Evolutionary conservation across 2,329 filamentous ascomycete species (phyloP), one percentile per base, ranked within the genome.

Genomic region (Metarhizium humberi): DNA sequence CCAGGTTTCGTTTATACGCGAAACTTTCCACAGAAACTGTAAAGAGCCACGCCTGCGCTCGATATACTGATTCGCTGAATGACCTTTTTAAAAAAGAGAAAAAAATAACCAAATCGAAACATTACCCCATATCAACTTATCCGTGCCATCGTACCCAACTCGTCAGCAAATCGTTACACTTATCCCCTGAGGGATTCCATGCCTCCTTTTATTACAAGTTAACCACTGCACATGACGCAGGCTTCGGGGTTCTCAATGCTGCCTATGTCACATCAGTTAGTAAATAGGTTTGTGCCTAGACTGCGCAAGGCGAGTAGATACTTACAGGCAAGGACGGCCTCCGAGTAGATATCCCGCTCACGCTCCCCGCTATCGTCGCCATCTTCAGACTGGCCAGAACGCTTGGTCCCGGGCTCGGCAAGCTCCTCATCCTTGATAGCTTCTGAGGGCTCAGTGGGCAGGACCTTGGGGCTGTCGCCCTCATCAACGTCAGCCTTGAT

Each of bases 151-250:
- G 57, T 69, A 55, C 56, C 62, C 58, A 60, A 64, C 64, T 69
- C 64, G 59, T 67, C 61, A 62, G 58, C 60, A 49, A 52, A 56
- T 69, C 65, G 61, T 68, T 55, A 66, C 62, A 64, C 58, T 55
- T 55, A 51, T 55, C 42, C 30, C 30, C 49, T 53, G 53, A 55
- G 43, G 53, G 46, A 53, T 11, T 29, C 13, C 16, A 34, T 46
- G 20, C 6, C 38, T 50, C 20, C n/a, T 10, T 66, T 71, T 47
- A 13, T 18, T n/a, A 3, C 2, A 49, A 20, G 65, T 72, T 81
- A 97, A 77, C 92, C 92, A 74, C 90, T 95, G 85, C 94, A 99
- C 94, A 99, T 97, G 61, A 96, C 71, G 71, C 94, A 99, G 50
- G 87, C 80, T 71, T 99, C 94, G 63, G 87, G 90, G 78, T 97